Conservation (phyloP, 345 rosid species). For the Carallia pectinifolia region DNA sequence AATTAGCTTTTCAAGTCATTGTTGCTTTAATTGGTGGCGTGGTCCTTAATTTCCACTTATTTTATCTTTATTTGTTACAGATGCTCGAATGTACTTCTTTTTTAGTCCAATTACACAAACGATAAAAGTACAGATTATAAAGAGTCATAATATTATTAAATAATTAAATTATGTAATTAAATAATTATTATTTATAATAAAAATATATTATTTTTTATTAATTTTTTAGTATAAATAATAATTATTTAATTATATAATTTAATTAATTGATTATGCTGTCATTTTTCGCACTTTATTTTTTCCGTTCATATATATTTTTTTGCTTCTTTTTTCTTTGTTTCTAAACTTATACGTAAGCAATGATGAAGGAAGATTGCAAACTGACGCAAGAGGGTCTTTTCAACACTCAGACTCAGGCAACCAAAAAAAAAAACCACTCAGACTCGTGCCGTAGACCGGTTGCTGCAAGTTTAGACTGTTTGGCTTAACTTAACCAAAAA, state of each 20-base stretch:
- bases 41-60: background rate
- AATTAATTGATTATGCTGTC: too few relatives aligned
- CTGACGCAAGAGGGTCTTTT: conserved; percentile 21
- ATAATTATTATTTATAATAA: too few relatives aligned
- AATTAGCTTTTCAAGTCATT: background rate
- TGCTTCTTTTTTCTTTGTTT: background rate
- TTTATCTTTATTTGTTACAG: background rate
- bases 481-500: background rate
- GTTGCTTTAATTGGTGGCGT: background rate
- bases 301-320: too few relatives aligned
- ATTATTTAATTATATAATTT: too few relatives aligned
- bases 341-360: conserved; percentile 32
- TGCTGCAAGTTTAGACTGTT: conserved; percentile 27
- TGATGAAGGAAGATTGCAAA: conserved; percentile 33
- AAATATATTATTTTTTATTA: too few relatives aligned
- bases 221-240: too few relatives aligned
- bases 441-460: background rate
- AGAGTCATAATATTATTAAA: too few relatives aligned
- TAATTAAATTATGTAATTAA: too few relatives aligned
- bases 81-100: too few relatives aligned
- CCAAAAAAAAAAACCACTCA: background rate
- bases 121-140: too few relatives aligned
- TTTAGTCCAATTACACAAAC: too few relatives aligned
- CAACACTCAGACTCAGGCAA: background rate
- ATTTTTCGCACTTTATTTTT: too few relatives aligned